phyloP scores from a whole-genome alignment of 805 yeast species.

The Metschnikowia reukaufii region DNA sequence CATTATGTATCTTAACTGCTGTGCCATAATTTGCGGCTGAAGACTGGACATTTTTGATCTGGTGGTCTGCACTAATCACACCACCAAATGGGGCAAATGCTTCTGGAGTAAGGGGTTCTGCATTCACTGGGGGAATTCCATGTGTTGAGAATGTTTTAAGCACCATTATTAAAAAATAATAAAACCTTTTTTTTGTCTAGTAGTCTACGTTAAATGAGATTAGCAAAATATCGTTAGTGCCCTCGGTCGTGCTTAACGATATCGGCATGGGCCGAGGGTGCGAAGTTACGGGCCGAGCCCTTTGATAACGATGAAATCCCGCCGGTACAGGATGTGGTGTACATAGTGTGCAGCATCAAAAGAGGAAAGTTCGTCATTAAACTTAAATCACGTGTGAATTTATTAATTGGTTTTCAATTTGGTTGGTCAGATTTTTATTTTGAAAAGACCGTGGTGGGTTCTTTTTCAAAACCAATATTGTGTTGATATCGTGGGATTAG shows the following conservation, averaged over 20 bases:
- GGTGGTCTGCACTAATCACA: conserved; percentile 76
- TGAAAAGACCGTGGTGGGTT: too few relatives aligned
- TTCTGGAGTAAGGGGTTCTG: conserved; percentile 64
- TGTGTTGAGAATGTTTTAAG: conserved; percentile 37
- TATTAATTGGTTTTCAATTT: too few relatives aligned
- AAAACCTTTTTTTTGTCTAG: too few relatives aligned
- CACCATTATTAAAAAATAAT: conserved; percentile 30
- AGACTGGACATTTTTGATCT: conserved; percentile 45
- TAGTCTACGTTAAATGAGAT: too few relatives aligned
- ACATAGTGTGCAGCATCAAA: too few relatives aligned
- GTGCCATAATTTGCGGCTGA: conserved; percentile 90
- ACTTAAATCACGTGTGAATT: too few relatives aligned
- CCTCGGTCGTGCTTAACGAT: too few relatives aligned
- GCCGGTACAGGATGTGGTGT: neutral
- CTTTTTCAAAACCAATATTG: too few relatives aligned
- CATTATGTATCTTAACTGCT: conserved; percentile 73
- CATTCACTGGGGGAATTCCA: conserved; percentile 33
- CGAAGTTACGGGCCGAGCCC: neutral
- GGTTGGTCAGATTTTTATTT: too few relatives aligned
- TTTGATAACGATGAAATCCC: neutral
- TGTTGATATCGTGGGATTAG: too few relatives aligned
- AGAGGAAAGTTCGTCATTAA: too few relatives aligned
- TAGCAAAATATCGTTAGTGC: neutral
- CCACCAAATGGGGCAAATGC: conserved; percentile 70
- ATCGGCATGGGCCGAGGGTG: too few relatives aligned